Evolutionary conservation across 108 stramenopile genomes (phyloP), one percentile per base, ranked within the genome.

Genomic region (Conticribra weissflogii): DNA sequence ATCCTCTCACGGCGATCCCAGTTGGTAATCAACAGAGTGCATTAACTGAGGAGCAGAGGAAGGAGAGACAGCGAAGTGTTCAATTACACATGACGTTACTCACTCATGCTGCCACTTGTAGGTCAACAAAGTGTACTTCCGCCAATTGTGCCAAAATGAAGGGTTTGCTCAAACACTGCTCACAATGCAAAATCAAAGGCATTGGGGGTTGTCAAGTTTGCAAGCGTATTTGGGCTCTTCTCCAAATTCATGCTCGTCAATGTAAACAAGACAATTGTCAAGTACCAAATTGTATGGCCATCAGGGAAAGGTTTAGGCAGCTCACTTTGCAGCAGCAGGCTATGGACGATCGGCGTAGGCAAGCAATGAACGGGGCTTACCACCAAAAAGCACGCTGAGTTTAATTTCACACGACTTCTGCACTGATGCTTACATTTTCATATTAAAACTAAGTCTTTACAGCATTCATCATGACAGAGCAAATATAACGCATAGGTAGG

Each of bases 111-210:
- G 89, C 97, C 7, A 91, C 89, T 0, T 99, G 98, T 68, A 74
- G 41, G 16, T 83, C 87, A 12, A 48, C 83, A 0, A 87, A 94
- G 32, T 99, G 98, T 76, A 86, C 87, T 27, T 95, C 94, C 31
- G 88, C 93, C 47, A 99, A 98, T 71, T 99, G 98, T 84, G 84
- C 83, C 27, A 96, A 96, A 71, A 99, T 99, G 98, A 99, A 99
- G 89, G 96, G 93, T 9, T 80, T 97, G 9, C 73, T 96, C 57
- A 89, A 92, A 63, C 94, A 97, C 65, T 93, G 89, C 27, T 63
- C 78, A 2, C 77, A 83, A 34, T 99, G 98, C 71, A 76, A 86
- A 59, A 56, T 87, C 33, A 92, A 95, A 79, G 94, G 90, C 12
- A 74, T 82, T 63, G 97, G 97, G 23, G 97, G 97, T 18, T 99